Base-by-base conservation (phyloP, 805 yeast species). In the Lachancea nothofagi region DNA sequence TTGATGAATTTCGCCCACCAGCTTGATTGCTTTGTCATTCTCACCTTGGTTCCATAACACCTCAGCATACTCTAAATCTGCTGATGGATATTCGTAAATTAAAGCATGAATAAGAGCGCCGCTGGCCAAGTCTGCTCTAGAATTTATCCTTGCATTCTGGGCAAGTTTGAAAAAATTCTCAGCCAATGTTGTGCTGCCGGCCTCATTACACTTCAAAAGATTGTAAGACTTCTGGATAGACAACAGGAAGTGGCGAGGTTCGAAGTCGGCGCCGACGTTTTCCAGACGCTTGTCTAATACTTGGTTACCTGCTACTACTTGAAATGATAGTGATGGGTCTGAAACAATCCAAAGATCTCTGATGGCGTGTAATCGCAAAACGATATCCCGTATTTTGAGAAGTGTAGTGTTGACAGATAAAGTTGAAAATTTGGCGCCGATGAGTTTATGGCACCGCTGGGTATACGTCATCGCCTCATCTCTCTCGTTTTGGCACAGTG, bases 21-120 rank as follows among this genome's bases (percentile, higher is more conserved):
- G 67, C 37, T 82, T 78, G 31, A 90, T 70, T 0, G 97, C 97
- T 49, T 87, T 81, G 18, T 88, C 74, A 44, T 77, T 85, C 46
- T 87, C 94, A 1, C 95, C 96, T 54, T 84, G 86, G 3, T 78
- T 81, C 97, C 97, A 90, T 28, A 87, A 61, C 7, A 93, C 69
- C 42, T 83, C 79, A 0, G 96, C 81, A 58, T 83, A 81, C 55
- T 88, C 95, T 28, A 83, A 61, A 43, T 80, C 81, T 5, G 83
- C 80, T 18, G 66, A 65, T 5, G 61, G 54, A 21, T 66, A 62
- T 1, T 53, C 48, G 29, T 46, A 48, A 18, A 57, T 42, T 23
- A 38, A 45, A 42, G 51, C 64, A 46, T 1, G 86, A 87, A 50
- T 77, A 70, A 83, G 73, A 7, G 80, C 71, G 15, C 78, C 72